Evolutionary conservation across 257 asterid species (phyloP), one percentile per base, ranked within the genome.

Genomic region (Thymus mandschuricus): DNA sequence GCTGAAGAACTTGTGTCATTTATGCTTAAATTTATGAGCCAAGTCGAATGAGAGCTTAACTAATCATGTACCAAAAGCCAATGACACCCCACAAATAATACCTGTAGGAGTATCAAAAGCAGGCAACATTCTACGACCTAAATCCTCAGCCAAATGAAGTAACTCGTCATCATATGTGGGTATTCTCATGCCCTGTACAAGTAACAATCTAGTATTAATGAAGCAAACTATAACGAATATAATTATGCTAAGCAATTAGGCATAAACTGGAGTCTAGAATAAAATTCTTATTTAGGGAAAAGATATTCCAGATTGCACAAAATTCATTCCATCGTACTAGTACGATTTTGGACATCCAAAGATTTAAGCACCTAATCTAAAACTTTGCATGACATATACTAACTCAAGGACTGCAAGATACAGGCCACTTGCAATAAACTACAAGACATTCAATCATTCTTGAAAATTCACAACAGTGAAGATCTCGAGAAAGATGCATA

Each of bases 21-120:
- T 27, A 10, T 43, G 27, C 54, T 63, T 27, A 38, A 38, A 27
- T 21, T 63, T 30, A 27, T 27, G 27, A 63, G 35, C 43, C 51
- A 68, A 38, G 72, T 28, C 28, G 12, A 62, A 27, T 41, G 45
- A 75, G 67, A 10, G 43, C 6, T 46, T 52, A 46, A 35, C 49
- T 45, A 50, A 28, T 43, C 27, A 65, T 51, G 45, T 51, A 13
- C 60, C 51, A 68, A 64, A 71, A 63, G 66, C 41, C 65, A 73
- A 8, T 35, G 11, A 8, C 60, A 69, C n/a, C 48, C 63, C n/a
- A 62, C 62, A 64, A 72, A 69, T 33, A 68, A 57, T 83, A 95
- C 99, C 98, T 81, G 99, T 89, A 56, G 99, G 99, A 75, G 99
- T 95, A 82, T 95, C 99, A 81, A 95, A 95, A 45, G 99, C 98